Conservation (phyloP, 129 eudicot species). For the Flaveria bidentis region DNA sequence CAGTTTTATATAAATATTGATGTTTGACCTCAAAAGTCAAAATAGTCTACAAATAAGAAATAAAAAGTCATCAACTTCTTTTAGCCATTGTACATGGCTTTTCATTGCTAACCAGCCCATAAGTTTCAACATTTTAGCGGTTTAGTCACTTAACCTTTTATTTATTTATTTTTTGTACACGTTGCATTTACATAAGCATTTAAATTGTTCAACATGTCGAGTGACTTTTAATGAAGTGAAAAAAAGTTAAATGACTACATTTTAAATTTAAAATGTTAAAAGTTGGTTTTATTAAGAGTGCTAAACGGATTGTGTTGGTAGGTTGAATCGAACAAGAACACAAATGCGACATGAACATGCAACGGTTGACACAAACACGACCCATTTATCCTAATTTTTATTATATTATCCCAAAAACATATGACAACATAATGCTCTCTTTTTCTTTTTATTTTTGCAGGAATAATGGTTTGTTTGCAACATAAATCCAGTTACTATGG, state of each 20-base stretch:
- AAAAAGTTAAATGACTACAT: too few species aligned
- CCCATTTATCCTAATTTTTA: too few species aligned
- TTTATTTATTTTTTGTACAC: neutral
- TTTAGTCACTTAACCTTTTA: neutral
- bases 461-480: neutral
- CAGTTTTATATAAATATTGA: neutral
- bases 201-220: neutral
- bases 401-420: too few species aligned
- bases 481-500: slow-evolving; percentile 2
- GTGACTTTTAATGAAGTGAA: neutral
- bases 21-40: slow-evolving; percentile 32
- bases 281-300: neutral
- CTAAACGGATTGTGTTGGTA: too few species aligned
- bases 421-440: too few species aligned
- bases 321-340: too few species aligned
- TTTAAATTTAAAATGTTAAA: too few species aligned
- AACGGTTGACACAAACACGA: too few species aligned
- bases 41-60: slow-evolving; percentile 1
- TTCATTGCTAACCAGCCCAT: neutral
- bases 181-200: neutral
- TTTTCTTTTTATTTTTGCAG: neutral
- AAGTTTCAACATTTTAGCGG: neutral
- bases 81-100: slow-evolving; percentile 8
- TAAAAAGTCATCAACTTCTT: neutral
- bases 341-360: too few species aligned